Conservation (phyloP, 1,284 basidiomycete genomes). For the Bondarzewia mesenterica region DNA sequence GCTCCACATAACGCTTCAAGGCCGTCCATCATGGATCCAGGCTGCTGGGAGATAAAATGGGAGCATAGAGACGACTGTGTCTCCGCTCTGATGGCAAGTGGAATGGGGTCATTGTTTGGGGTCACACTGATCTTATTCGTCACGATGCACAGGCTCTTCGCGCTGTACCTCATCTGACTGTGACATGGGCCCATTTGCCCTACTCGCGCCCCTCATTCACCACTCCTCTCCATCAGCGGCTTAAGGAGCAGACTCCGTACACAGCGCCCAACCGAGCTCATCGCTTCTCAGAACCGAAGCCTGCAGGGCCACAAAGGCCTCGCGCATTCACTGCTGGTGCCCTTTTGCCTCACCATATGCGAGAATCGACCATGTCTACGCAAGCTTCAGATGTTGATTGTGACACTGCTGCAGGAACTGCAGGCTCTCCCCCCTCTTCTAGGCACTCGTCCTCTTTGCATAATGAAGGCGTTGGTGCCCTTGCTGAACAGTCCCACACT, state of each 20-base stretch:
- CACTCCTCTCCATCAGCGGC: background rate
- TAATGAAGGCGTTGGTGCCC: background rate
- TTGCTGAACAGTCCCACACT: background rate
- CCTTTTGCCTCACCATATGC: background rate
- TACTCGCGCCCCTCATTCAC: constrained; percentile 13
- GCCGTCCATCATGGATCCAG: constrained; percentile 42
- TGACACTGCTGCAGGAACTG: background rate
- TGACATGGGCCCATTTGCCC: constrained; percentile 67
- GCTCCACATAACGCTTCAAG: constrained; percentile 48
- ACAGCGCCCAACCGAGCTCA: background rate
- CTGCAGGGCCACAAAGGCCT: background rate
- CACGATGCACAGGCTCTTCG: constrained; percentile 47
- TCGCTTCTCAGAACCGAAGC: background rate
- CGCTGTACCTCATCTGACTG: constrained; percentile 56
- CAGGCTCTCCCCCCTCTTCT: background rate
- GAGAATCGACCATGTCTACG: background rate
- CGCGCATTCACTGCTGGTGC: background rate
- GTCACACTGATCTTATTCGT: constrained; percentile 6
- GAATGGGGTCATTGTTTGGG: background rate
- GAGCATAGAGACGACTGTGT: constrained; percentile 65
- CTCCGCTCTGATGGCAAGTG: constrained; percentile 54
- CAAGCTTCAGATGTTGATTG: background rate
- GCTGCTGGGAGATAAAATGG: constrained; percentile 74
- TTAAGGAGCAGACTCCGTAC: background rate
- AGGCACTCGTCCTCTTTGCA: background rate